These are phyloP conservation scores for Turnera subulata DNA, from an alignment of 345 rosid species.

Conservation along the genomic window DNA sequence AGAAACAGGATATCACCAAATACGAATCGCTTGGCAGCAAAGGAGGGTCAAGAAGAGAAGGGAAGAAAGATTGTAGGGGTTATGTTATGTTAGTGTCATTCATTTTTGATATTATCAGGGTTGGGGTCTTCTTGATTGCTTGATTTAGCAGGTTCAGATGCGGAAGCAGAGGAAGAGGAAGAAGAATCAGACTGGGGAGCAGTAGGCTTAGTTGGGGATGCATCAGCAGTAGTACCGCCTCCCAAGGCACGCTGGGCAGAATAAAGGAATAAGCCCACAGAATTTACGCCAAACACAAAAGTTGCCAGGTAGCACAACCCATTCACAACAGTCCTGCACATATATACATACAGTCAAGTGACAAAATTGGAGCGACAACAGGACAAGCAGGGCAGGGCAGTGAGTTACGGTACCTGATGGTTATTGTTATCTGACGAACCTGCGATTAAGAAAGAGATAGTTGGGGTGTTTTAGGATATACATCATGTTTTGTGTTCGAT, in stretches of 20 bases:
- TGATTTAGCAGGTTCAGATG: too few relatives aligned
- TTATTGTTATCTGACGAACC: constrained; percentile 84
- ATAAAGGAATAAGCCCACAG: constrained; percentile 72
- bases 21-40: too few relatives aligned
- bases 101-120: too few relatives aligned
- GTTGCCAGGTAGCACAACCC: constrained; percentile 94
- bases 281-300: constrained; percentile 80
- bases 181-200: too few relatives aligned
- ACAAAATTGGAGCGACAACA: constrained; percentile 5
- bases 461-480: constrained; percentile 3
- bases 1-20: too few relatives aligned
- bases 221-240: constrained; percentile 21
- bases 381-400: not conserved
- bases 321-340: constrained; percentile 73
- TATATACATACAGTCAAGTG: not conserved
- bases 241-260: constrained; percentile 67
- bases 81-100: too few relatives aligned
- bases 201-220: too few relatives aligned
- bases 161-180: too few relatives aligned
- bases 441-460: constrained; percentile 32
- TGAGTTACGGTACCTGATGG: constrained; percentile 60
- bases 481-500: too few relatives aligned
- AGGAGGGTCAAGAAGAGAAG: too few relatives aligned
- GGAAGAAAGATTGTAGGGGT: too few relatives aligned
- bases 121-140: too few relatives aligned